Base-by-base conservation (phyloP, 495 filamentous ascomycete species). In the Platismatia glauca region DNA sequence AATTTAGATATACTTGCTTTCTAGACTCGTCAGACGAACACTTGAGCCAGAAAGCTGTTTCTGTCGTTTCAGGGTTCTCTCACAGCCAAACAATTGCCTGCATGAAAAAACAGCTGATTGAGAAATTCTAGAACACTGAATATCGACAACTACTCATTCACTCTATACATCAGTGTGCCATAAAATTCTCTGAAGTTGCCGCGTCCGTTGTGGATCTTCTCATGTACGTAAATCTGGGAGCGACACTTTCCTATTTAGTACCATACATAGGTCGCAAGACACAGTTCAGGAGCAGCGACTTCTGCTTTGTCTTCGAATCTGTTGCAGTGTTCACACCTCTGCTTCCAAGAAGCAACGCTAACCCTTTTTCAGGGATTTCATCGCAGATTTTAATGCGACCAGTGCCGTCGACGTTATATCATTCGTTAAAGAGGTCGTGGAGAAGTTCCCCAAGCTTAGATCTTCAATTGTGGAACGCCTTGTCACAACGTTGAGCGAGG, bases 391-490 rank as follows among this genome's bases (percentile, higher is more conserved):
- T 74, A 97, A 94, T 80, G 96, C 91, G 70, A 87, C 90, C 50
- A 95, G 92, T 3, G 94, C 95, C 3, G 90, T 99, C 34, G 95
- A 99, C 76, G 92, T 99, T 15, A 97, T 99, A 69, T 88, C 89
- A 24, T 99, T 99, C 66, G 92, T 97, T 55, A 99, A 99, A 74
- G 95, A 99, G 71, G 95, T 99, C 9, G 95, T 97, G 6, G 95
- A 99, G 78, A 96, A 94, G 71, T 99, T 97, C 80, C 93, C 95
- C 24, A 84, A 90, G 62, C 81, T 99, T 56, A 86, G 95, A 48
- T 80, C 84, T 22, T 86, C 89, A 2, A 96, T 99, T 67, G 85
- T 97, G 7, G 83, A 89, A 65, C 86, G 93, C 52, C 79, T 99
- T 44, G 94, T 97, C 18, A 86, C 89, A 1, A 97, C 94, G 31